These are phyloP conservation scores for Mycocentrospora acerina DNA, from an alignment of 2,329 filamentous ascomycete species.

Conservation along the genomic window DNA sequence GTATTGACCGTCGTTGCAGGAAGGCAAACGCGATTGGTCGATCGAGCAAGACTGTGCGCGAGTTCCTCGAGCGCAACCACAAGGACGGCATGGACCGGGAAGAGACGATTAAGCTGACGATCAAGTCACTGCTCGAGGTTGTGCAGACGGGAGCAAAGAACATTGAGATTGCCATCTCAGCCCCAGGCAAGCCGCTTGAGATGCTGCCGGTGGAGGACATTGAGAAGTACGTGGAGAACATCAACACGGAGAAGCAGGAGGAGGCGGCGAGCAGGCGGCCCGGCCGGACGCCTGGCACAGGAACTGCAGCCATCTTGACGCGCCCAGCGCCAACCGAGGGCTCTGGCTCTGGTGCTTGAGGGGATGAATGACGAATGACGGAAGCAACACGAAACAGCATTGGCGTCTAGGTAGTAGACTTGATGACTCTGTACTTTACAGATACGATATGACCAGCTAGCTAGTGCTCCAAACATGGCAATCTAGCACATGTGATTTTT, in stretches of 20 bases:
- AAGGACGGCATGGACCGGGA: constrained; percentile 97
- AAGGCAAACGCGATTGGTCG: constrained; percentile 98
- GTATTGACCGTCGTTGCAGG: constrained; percentile 55
- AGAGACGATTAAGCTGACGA: constrained; percentile 91
- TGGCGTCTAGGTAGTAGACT: constrained; percentile 33
- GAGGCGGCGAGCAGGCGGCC: constrained; percentile 93
- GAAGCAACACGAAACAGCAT: constrained; percentile 31
- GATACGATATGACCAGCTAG: constrained; percentile 23
- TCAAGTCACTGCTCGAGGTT: constrained; percentile 97
- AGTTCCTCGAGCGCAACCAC: constrained; percentile 98
- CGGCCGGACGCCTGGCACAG: constrained; percentile 62
- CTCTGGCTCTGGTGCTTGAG: constrained; percentile 32
- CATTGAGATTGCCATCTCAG: constrained; percentile 99
- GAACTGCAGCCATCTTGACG: constrained; percentile 73
- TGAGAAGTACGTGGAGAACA: constrained; percentile 96
- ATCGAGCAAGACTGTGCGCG: constrained; percentile 97
- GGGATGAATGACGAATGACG: constrained; percentile 21
- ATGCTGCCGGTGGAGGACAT: constrained; percentile 96
- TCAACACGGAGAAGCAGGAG: constrained; percentile 99
- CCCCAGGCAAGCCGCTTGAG: constrained; percentile 85
- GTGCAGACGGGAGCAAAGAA: constrained; percentile 99
- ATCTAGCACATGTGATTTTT: constrained; percentile 20
- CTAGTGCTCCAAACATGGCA: constrained; percentile 30
- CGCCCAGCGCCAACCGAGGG: constrained; percentile 52
- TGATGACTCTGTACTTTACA: constrained; percentile 32